Percentiles rank a stretch among this genome's conserved stretches.
phyloP scores from a whole-genome alignment of 202 grass and related monocot genomes.

The Panicum virgatum region DNA sequence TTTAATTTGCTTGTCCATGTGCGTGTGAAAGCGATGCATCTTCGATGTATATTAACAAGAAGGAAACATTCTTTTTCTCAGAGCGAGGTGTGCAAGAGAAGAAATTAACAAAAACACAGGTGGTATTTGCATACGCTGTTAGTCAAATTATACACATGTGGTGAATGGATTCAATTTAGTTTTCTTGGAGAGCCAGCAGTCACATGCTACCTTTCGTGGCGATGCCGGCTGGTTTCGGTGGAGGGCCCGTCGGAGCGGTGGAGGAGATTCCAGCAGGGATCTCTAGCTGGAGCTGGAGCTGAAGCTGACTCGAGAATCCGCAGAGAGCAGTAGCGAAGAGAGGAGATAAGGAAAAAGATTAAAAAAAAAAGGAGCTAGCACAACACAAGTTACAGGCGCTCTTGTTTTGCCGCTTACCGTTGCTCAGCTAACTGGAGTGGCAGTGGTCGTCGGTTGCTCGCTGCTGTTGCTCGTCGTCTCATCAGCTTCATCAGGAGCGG shows the following conservation, averaged over 20 bases:
- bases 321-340: not conserved
- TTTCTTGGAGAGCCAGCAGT: constrained; percentile 10
- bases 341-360: not conserved
- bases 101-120: not conserved
- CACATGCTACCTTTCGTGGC: constrained; percentile 39
- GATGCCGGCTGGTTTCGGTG: constrained; percentile 10
- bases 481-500: constrained; percentile 20
- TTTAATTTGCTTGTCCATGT: not conserved
- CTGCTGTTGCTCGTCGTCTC: constrained; percentile 17
- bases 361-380: not conserved
- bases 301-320: constrained; percentile 36
- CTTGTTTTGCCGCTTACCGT: constrained; percentile 4
- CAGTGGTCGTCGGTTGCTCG: not conserved
- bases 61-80: constrained; percentile 2
- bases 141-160: constrained; percentile 24
- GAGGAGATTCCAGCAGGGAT: constrained; percentile 25
- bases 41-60: not conserved
- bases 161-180: constrained; percentile 5
- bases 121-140: not conserved
- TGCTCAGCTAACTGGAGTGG: constrained; percentile 10
- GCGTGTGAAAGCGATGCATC: constrained; percentile 29
- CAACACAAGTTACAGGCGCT: not conserved
- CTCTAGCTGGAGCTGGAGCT: not conserved
- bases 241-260: constrained; percentile 10
- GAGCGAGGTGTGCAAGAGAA: not conserved